These are phyloP conservation scores for Talaromyces sp. DNA, from an alignment of 2,329 filamentous ascomycete genomes.

Conservation along the genomic window DNA sequence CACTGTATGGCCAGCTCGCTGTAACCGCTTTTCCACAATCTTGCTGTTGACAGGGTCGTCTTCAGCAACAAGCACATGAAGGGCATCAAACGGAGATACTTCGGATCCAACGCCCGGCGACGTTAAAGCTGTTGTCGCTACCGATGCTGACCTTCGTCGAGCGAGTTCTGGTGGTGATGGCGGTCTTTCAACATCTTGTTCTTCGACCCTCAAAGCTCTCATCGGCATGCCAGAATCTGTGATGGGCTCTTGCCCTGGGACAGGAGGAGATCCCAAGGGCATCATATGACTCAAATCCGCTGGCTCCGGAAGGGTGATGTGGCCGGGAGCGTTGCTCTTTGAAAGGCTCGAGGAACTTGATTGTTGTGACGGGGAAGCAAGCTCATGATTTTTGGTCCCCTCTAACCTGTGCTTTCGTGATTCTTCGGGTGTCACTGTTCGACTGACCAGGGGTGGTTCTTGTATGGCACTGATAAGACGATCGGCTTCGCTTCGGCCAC, in stretches of 20 bases:
- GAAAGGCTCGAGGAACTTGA: background rate
- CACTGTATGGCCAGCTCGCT: conserved; percentile 71
- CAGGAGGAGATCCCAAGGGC: conserved; percentile 22
- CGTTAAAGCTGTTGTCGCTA: background rate
- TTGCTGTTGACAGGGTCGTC: conserved; percentile 86
- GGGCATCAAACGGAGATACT: conserved; percentile 2
- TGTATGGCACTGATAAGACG: conserved; percentile 43
- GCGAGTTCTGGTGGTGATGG: conserved; percentile 1
- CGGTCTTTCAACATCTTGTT: conserved; percentile 21
- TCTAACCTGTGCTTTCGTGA: conserved; percentile 1
- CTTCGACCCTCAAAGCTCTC: conserved; percentile 30
- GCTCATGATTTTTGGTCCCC: background rate
- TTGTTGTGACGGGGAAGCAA: background rate
- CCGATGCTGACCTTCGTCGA: conserved; percentile 10
- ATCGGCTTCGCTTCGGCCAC: conserved; percentile 39
- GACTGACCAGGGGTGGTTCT: conserved; percentile 29
- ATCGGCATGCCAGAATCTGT: conserved; percentile 35
- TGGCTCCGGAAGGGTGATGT: background rate
- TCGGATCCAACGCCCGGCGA: conserved; percentile 4
- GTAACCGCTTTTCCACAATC: conserved; percentile 73
- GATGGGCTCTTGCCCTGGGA: conserved; percentile 29
- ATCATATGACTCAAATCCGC: conserved; percentile 20
- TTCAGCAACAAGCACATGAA: conserved; percentile 70
- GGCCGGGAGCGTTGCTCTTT: background rate
- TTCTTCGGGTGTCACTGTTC: conserved; percentile 2